These are phyloP conservation scores for Mycena venus DNA, from an alignment of 768 basidiomycete species.

Conservation along the genomic window DNA sequence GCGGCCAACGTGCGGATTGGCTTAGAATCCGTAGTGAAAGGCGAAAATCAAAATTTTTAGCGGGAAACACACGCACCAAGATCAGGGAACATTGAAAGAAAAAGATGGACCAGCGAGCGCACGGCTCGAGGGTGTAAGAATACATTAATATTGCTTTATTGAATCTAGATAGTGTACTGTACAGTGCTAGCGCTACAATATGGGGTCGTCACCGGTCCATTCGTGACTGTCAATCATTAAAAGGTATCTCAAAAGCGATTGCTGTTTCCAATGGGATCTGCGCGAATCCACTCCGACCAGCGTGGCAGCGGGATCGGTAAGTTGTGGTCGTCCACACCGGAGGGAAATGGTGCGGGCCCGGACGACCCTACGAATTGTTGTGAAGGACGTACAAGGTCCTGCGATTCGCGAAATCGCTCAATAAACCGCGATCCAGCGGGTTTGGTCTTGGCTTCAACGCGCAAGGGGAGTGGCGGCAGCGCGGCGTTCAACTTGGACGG, in stretches of 20 bases:
- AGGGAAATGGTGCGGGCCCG: constrained; percentile 20
- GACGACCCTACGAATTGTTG: not conserved
- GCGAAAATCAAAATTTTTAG: not conserved
- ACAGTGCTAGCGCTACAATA: constrained; percentile 32
- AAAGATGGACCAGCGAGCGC: not conserved
- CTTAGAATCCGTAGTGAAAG: no score
- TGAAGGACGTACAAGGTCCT: constrained; percentile 8
- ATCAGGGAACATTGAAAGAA: no score
- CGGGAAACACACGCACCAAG: not conserved
- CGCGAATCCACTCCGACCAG: constrained; percentile 27
- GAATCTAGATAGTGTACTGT: constrained; percentile 3
- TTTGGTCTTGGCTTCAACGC: constrained; percentile 25
- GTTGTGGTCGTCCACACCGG: constrained; percentile 23
- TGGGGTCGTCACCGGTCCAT: not conserved
- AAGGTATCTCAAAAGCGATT: not conserved
- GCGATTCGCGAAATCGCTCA: constrained; percentile 33
- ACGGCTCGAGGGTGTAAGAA: not conserved
- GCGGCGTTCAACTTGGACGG: constrained; percentile 18
- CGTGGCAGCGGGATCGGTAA: constrained; percentile 28
- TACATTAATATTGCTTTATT: not conserved
- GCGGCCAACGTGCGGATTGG: no score
- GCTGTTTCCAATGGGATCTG: not conserved
- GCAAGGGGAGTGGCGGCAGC: constrained; percentile 31
- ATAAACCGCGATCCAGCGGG: constrained; percentile 32
- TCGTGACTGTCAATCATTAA: constrained; percentile 20